These are phyloP conservation scores for Vachellia collinsii DNA, from an alignment of 306 rosid species.

Conservation along the genomic window DNA sequence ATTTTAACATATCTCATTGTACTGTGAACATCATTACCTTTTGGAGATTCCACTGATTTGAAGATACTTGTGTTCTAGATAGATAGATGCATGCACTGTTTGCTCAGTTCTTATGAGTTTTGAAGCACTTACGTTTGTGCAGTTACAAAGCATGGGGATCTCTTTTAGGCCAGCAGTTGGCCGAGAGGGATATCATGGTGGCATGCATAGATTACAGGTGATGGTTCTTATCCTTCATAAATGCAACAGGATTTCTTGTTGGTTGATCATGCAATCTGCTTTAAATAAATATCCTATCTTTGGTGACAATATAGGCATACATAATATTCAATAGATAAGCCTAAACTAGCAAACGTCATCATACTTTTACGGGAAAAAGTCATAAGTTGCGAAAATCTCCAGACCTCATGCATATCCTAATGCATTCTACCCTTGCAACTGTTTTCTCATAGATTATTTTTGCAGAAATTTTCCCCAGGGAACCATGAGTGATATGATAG, in stretches of 20 bases:
- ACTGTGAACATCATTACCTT: background rate
- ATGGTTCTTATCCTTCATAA: slow-evolving; percentile 5
- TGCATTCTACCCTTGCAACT: slow-evolving; percentile 10
- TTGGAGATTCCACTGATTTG: background rate
- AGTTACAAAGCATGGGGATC: slow-evolving; percentile 97
- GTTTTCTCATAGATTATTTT: slow-evolving; percentile 32
- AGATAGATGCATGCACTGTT: background rate
- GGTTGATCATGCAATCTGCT: background rate
- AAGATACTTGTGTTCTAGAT: background rate
- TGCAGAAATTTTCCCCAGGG: slow-evolving; percentile 96
- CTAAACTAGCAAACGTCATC: background rate
- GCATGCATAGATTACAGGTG: slow-evolving; percentile 98
- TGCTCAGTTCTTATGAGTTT: slow-evolving; percentile 30
- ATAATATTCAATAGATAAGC: background rate
- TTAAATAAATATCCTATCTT: background rate
- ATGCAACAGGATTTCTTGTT: slow-evolving; percentile 17
- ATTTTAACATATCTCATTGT: slow-evolving; percentile 1
- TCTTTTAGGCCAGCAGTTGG: slow-evolving; percentile 85
- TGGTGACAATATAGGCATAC: background rate
- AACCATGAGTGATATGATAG: slow-evolving; percentile 84
- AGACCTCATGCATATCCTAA: background rate
- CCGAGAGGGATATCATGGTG: slow-evolving; percentile 90
- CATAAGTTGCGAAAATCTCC: background rate
- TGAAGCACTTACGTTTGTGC: slow-evolving; percentile 39
- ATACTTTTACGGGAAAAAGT: background rate